Percentiles rank a stretch among this genome's conserved stretches.
Conservation (phyloP, 768 basidiomycete genomes). For the Leccinum subgranulosum region DNA sequence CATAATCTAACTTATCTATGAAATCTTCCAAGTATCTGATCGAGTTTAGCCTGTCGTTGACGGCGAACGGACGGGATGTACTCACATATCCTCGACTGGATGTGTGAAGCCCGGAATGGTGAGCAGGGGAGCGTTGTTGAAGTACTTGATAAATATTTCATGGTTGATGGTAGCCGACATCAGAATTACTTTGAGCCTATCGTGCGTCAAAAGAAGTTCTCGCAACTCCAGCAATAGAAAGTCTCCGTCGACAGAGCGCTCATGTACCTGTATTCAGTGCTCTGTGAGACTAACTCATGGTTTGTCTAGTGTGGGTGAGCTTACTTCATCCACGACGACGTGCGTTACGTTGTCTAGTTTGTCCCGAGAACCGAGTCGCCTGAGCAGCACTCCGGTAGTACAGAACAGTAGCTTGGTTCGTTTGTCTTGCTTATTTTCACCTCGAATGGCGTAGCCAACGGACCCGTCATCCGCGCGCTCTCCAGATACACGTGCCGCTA, state of each 20-base stretch:
- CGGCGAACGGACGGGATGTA: slow-evolving; percentile 1
- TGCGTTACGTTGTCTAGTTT: slow-evolving; percentile 70
- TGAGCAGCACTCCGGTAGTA: slow-evolving; percentile 90
- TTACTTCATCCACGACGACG: slow-evolving; percentile 87
- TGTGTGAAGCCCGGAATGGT: slow-evolving; percentile 81
- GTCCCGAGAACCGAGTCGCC: slow-evolving; percentile 74
- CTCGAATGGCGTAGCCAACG: slow-evolving; percentile 87
- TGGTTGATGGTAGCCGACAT: slow-evolving; percentile 98
- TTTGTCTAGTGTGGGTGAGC: slow-evolving; percentile 6
- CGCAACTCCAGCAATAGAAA: slow-evolving; percentile 82
- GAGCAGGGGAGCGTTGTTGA: slow-evolving; percentile 74
- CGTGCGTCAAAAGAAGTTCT: slow-evolving; percentile 63
- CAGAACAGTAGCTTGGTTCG: slow-evolving; percentile 83
- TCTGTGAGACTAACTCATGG: neutral
- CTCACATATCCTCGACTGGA: slow-evolving; percentile 73
- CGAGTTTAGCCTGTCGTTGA: neutral
- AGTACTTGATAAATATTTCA: slow-evolving; percentile 79
- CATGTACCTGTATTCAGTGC: slow-evolving; percentile 62
- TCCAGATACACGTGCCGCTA: slow-evolving; percentile 80
- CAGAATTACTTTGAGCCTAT: slow-evolving; percentile 71
- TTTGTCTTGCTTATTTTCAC: slow-evolving; percentile 66
- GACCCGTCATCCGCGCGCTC: slow-evolving; percentile 76
- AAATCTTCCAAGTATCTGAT: slow-evolving; percentile 83
- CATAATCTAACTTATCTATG: slow-evolving; percentile 55
- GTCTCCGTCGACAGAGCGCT: slow-evolving; percentile 89